Percentiles rank a stretch among this genome's conserved stretches.
phyloP scores from a whole-genome alignment of 2,329 filamentous ascomycete species.

The Trichoderma gracile region DNA sequence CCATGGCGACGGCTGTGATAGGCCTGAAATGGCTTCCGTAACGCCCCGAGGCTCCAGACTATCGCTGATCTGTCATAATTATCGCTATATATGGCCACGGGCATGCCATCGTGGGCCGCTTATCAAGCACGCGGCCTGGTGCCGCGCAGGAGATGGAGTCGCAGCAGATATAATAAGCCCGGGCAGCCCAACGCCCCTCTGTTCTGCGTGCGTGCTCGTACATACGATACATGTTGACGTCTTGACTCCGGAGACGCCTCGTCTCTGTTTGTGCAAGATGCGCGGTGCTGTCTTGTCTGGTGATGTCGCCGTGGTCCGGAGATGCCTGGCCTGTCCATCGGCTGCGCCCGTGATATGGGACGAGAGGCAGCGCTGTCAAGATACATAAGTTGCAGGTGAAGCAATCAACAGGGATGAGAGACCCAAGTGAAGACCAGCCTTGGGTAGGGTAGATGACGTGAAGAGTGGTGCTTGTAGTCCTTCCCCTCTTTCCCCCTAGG shows the following conservation, averaged over 20 bases:
- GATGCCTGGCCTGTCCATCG: not conserved
- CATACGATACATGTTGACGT: not conserved
- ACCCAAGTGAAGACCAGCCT: not conserved
- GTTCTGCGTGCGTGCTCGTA: not conserved
- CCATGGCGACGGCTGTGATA: not conserved
- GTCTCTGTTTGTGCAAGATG: not conserved
- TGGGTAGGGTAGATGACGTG: slow-evolving; percentile 19
- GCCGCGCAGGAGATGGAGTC: not conserved
- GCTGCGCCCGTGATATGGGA: not conserved
- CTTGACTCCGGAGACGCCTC: not conserved
- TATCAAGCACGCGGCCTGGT: not conserved
- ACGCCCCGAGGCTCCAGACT: not conserved
- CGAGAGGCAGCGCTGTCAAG: not conserved
- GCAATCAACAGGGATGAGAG: not conserved
- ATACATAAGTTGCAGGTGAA: not conserved
- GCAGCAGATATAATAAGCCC: slow-evolving; percentile 10
- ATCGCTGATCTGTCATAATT: not conserved
- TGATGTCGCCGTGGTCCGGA: not conserved
- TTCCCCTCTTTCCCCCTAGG: too few species aligned
- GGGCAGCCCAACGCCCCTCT: not conserved
- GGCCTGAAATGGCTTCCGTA: slow-evolving; percentile 2
- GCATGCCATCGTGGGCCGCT: not conserved
- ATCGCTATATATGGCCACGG: slow-evolving; percentile 1
- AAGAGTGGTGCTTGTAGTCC: too few species aligned
- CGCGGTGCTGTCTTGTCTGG: not conserved